Percentiles rank a stretch among this genome's conserved stretches.
Conservation (phyloP, 2,329 filamentous ascomycete genomes). For the Cladorrhinum sp. region DNA sequence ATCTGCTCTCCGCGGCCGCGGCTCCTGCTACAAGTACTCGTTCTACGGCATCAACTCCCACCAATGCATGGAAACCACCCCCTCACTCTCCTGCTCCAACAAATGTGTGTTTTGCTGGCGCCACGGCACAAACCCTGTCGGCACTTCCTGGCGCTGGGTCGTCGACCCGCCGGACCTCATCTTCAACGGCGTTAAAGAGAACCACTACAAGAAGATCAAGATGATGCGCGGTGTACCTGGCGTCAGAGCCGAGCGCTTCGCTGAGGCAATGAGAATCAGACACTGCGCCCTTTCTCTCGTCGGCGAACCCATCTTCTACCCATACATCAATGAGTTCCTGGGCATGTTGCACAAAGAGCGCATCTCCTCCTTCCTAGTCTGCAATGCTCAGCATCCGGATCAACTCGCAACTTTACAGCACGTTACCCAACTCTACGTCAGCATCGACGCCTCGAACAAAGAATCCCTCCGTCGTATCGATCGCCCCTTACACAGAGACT, state of each 20-base stretch:
- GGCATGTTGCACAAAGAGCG: slow-evolving; percentile 77
- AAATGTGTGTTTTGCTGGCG: slow-evolving; percentile 99
- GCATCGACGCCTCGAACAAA: slow-evolving; percentile 89
- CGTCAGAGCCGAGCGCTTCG: slow-evolving; percentile 85
- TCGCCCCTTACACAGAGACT: slow-evolving; percentile 87
- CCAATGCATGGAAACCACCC: slow-evolving; percentile 97
- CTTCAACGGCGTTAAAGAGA: slow-evolving; percentile 83
- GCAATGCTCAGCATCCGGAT: slow-evolving; percentile 94
- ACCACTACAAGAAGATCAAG: slow-evolving; percentile 96
- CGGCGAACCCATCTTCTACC: slow-evolving; percentile 98
- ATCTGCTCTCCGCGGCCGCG: slow-evolving; percentile 86
- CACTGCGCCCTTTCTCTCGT: slow-evolving; percentile 92
- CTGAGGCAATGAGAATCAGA: slow-evolving; percentile 86
- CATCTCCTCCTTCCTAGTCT: slow-evolving; percentile 93
- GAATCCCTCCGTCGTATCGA: slow-evolving; percentile 87
- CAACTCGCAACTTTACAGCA: slow-evolving; percentile 77
- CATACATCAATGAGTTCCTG: slow-evolving; percentile 91
- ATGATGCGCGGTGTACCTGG: slow-evolving; percentile 93
- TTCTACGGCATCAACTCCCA: slow-evolving; percentile 97
- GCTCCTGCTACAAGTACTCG: slow-evolving; percentile 95
- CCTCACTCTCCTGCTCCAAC: slow-evolving; percentile 92
- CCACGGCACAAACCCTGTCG: slow-evolving; percentile 94
- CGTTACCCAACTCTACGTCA: slow-evolving; percentile 94
- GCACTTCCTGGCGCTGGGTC: slow-evolving; percentile 94
- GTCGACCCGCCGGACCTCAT: slow-evolving; percentile 89